phyloP scores from a whole-genome alignment of 2,329 filamentous ascomycete species.

The Ophiostoma sp. region DNA sequence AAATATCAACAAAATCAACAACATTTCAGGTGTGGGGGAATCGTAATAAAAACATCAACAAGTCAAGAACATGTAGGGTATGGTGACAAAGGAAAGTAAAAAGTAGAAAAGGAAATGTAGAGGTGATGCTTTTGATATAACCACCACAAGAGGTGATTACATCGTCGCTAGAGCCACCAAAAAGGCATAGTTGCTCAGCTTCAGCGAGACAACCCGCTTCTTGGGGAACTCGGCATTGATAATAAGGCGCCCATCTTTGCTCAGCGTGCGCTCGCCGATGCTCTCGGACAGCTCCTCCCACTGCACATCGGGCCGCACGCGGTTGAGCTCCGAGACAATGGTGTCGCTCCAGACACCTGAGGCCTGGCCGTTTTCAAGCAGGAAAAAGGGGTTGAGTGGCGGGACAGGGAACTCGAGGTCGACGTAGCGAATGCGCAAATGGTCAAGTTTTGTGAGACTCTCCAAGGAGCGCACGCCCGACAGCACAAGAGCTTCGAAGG shows the following conservation, averaged over 20 bases:
- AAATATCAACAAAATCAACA: not conserved
- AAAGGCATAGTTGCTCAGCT: constrained; percentile 58
- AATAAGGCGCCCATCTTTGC: constrained; percentile 60
- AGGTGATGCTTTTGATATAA: constrained; percentile 37
- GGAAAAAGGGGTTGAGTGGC: constrained; percentile 71
- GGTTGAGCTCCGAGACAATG: constrained; percentile 62
- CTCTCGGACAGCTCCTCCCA: constrained; percentile 66
- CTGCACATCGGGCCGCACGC: constrained; percentile 56
- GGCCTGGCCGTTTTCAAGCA: constrained; percentile 59
- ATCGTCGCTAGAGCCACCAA: constrained; percentile 39
- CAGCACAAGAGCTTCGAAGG: constrained; percentile 69
- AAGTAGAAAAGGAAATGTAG: not conserved
- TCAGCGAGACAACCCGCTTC: constrained; percentile 55
- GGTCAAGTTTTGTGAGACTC: constrained; percentile 59
- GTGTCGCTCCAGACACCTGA: constrained; percentile 71
- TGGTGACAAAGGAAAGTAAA: not conserved
- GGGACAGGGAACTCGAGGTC: constrained; percentile 72
- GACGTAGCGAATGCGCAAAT: constrained; percentile 71
- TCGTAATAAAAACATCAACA: not conserved
- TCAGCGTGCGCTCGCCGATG: constrained; percentile 60
- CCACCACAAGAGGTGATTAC: constrained; percentile 21
- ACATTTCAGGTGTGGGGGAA: not conserved
- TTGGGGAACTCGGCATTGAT: constrained; percentile 57
- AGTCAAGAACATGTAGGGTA: constrained; percentile 17
- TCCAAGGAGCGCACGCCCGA: constrained; percentile 62